Evolutionary conservation across 768 basidiomycete species (phyloP), one percentile per base, ranked within the genome.

Genomic region (Leccinum boreale): DNA sequence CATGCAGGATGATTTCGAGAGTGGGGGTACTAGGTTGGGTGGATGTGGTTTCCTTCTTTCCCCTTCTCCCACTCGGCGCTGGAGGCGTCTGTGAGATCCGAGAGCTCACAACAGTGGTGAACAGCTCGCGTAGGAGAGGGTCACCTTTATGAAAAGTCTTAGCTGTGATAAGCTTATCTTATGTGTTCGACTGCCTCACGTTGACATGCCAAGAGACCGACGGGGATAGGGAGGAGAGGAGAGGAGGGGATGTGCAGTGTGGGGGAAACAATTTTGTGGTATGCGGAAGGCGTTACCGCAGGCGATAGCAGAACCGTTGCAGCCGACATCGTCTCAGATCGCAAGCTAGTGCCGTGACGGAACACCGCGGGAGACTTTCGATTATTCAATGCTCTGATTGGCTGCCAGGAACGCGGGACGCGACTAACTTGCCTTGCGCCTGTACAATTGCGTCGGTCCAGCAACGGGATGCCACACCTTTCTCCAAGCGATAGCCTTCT

Each of bases 171-270:
- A 47, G 54, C 59, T 23, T 12, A 47, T 53, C 21, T 52, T 53
- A 42, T 61, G 50, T 47, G 44, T 52, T 59, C 39, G 39, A 44
- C 5, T 44, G 36, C 57, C 74, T 63, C 74, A 88, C 89, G 85
- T 79, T 91, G 89, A 68, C 90, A 92, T 17, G 88, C 85, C 28
- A 93, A 76, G 15, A 92, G 76, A 47, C 90, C 90, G 39, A 92
- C 89, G 36, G 88, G 89, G 39, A 88, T 79, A 17, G 86, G 70
- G 6, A 74, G 59, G 31, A 71, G 70, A 23, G 78, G 73, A 55
- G 85, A 79, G 19, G 77, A 71, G n/a, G 86, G 81, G 51, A 89
- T 68, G 31, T 57, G 70, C 12, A 90, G 74, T 15, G 81, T 80
- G 5, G 81, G 76, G 4, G 86, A 87, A 56, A 86, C 65, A 26